Base-by-base conservation (phyloP, 441 rosid species). In the Syzygium syzygioides region DNA sequence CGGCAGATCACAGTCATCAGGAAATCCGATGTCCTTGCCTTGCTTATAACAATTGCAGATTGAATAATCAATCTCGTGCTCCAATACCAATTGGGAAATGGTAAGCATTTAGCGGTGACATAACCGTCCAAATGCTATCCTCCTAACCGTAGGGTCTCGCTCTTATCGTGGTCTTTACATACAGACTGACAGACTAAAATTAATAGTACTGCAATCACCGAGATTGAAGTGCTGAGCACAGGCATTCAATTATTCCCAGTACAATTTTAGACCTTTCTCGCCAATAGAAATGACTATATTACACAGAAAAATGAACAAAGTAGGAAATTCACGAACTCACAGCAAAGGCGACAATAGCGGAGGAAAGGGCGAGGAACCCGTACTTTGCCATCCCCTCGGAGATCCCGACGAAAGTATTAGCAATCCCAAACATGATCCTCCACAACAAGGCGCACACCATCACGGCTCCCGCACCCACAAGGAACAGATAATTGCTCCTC, bases 371-470 rank as follows among this genome's bases (percentile, higher is more conserved):
- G 85, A 97, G 98, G 90, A 96, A 96, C 37, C 97, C 99, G 80
- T 95, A 97, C 94, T 97, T 96, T 57, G 99, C 96, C 98, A 97
- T 93, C 89, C 99, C 98, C 88, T 96, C 99, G 19, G 98, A 97
- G 85, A 97, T 93, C 84, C 97, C 96, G 80, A 95, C 94, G 88
- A 95, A 95, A 50, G 98, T 92, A 86, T 87, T 96, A 86, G 99
- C 99, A 91, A 96, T 92, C 14, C 98, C 99, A 89, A 94, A 97
- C 98, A 96, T 96, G 90, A 96, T 89, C 94, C 97, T 95, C 99
- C 99, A 97, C 57, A 96, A 90, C 92, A 96, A 91, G 84, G 92
- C 93, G 92, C 98, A 96, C 4, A 94, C 80, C 48, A 95, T 26
- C 85, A 94, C 94, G 57, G 94, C 99, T 76, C 92, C 98, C 11